phyloP scores from a whole-genome alignment of 2,329 filamentous ascomycete genomes.

The Emmonsia crescens region DNA sequence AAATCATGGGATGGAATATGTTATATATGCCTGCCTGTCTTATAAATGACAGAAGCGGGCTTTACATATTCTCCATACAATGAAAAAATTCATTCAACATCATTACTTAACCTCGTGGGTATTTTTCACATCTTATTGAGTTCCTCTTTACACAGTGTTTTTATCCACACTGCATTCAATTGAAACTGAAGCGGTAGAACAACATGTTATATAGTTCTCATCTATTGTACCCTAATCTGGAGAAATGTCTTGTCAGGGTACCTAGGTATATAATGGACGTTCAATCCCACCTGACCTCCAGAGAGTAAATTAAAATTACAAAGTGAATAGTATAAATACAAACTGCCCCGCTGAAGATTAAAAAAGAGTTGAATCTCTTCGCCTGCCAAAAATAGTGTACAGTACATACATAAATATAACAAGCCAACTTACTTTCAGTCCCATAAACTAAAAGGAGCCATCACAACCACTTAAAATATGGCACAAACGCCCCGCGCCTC shows the following conservation, averaged over 20 bases:
- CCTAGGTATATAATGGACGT: neutral
- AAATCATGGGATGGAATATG: neutral
- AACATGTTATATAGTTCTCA: neutral
- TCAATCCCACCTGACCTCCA: neutral
- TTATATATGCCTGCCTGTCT: neutral
- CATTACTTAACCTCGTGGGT: neutral
- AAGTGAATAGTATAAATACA: too few relatives aligned
- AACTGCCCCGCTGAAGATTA: neutral
- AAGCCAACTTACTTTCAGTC: neutral
- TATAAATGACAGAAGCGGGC: neutral
- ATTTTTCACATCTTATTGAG: neutral
- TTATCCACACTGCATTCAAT: neutral
- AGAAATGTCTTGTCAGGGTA: neutral
- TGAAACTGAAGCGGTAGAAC: too few relatives aligned
- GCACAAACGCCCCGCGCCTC: constrained; percentile 62
- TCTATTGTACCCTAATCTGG: neutral
- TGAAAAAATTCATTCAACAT: neutral
- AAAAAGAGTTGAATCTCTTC: too few relatives aligned
- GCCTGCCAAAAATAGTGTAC: too few relatives aligned
- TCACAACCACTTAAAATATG: constrained; percentile 38
- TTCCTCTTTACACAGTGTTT: neutral
- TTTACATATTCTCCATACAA: neutral
- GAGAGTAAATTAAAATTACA: neutral
- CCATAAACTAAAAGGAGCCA: neutral
- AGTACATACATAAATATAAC: neutral